A percentile compares a stretch with the other conserved stretches of the same genome.
These are phyloP conservation scores for Fusarium sp. DNA, from an alignment of 2,329 filamentous ascomycete genomes.

Conservation along the genomic window DNA sequence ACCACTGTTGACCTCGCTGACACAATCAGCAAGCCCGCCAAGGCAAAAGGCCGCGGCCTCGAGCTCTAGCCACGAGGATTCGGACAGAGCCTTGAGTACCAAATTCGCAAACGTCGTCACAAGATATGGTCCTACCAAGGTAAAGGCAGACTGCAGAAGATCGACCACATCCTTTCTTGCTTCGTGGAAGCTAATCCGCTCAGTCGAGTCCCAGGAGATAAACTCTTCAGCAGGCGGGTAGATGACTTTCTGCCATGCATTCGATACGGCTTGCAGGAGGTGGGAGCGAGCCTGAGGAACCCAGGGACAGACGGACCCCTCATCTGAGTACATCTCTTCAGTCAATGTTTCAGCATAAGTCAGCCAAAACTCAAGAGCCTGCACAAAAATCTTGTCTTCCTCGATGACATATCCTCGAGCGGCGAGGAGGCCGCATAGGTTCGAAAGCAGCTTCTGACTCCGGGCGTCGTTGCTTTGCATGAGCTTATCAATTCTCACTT, in stretches of 20 bases:
- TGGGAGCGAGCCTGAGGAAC: slow-evolving; percentile 67
- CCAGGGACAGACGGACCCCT: slow-evolving; percentile 63
- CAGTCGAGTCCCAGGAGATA: slow-evolving; percentile 75
- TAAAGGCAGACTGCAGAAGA: slow-evolving; percentile 77
- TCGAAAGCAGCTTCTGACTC: slow-evolving; percentile 64
- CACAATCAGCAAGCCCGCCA: slow-evolving; percentile 73
- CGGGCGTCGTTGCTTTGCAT: slow-evolving; percentile 64
- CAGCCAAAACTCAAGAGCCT: slow-evolving; percentile 84
- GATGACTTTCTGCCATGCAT: slow-evolving; percentile 75
- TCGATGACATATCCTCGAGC: slow-evolving; percentile 74
- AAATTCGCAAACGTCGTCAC: slow-evolving; percentile 67
- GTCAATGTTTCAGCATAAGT: slow-evolving; percentile 77
- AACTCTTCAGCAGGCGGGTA: slow-evolving; percentile 71
- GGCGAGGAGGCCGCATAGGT: slow-evolving; percentile 73
- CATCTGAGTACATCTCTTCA: slow-evolving; percentile 66
- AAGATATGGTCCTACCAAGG: slow-evolving; percentile 66
- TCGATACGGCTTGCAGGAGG: slow-evolving; percentile 72
- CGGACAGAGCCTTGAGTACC: slow-evolving; percentile 61
- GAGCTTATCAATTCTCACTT: slow-evolving; percentile 70
- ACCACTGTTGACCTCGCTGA: slow-evolving; percentile 65
- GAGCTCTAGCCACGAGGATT: slow-evolving; percentile 66
- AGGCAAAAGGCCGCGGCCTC: slow-evolving; percentile 73
- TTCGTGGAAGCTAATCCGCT: slow-evolving; percentile 74
- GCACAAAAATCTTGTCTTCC: slow-evolving; percentile 80
- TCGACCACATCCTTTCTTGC: slow-evolving; percentile 84